Base-by-base conservation (phyloP, 2,329 filamentous ascomycete species). In the Fusarium subglutinans region DNA sequence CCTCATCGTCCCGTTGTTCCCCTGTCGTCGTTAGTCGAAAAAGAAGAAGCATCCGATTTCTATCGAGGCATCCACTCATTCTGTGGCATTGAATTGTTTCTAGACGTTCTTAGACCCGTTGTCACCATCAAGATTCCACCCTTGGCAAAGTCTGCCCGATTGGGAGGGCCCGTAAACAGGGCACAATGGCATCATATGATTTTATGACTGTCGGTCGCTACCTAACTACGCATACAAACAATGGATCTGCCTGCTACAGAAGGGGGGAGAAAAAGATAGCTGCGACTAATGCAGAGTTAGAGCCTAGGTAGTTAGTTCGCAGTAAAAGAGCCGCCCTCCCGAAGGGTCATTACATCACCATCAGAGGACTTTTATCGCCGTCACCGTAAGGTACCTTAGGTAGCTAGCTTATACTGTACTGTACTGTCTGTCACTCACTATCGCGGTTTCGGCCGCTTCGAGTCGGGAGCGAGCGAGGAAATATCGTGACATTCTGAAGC, bases 111-210 rank as follows among this genome's bases (percentile, higher is more conserved):
- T 33, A 60, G 70, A 73, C 70, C 63, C 66, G 37, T 50, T 24
- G n/a, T 30, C 20, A 38, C 30, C 50, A 62, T 57, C 60, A 51
- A 41, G 64, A 67, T 59, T 64, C 51, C 43, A 65, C 47, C 51
- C 64, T 41, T 30, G 55, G 48, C 41, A 37, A 64, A 74, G 71
- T 74, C 71, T 74, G 71, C 67, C 71, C 71, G 71, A 74, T 74
- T 74, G 59, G 55, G 71, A 70, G 67, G 71, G 37, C 55, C 71
- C 63, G 71, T 74, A 55, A 57, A 60, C 66, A 76, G 55, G 67
- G 66, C 53, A 72, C 59, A 72, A 72, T 75, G 75, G 63, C 63
- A 77, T 77, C 72, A 77, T 77, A 77, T 77, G 76, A 77, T 77
- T 75, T 55, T 70, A 30, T 54, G 43, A 43, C 53, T 50, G 40